A percentile compares a stretch with the other conserved stretches of the same genome.
These are phyloP conservation scores for Hyaloperonospora brassicae DNA, from an alignment of 352 stramenopile genomes.

Conservation along the genomic window DNA sequence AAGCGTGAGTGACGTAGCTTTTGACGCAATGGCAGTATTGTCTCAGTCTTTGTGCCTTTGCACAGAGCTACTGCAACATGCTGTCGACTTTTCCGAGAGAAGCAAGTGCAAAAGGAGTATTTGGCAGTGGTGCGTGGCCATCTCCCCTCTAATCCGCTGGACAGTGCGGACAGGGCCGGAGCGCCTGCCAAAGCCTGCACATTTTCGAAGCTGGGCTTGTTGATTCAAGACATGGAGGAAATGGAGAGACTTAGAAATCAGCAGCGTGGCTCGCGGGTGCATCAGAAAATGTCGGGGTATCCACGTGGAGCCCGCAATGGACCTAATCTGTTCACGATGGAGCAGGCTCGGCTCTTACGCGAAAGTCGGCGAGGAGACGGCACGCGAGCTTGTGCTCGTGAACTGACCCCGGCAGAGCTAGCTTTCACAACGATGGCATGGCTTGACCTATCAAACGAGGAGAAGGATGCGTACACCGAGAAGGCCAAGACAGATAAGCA, in stretches of 20 bases:
- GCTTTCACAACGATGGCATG: constrained; percentile 33
- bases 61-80: constrained; percentile 56
- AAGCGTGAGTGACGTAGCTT: constrained; percentile 35
- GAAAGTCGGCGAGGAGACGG: constrained; percentile 15
- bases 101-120: constrained; percentile 81
- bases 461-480: constrained; percentile 41
- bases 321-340: constrained; percentile 62
- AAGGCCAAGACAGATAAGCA: constrained; percentile 38
- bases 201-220: constrained; percentile 52
- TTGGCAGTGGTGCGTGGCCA: constrained; percentile 72
- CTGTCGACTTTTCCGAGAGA: constrained; percentile 68
- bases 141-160: constrained; percentile 45
- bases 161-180: constrained; percentile 14
- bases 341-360: constrained; percentile 37
- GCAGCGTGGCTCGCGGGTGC: constrained; percentile 38
- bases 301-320: constrained; percentile 48
- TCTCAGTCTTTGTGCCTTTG: constrained; percentile 1
- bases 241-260: constrained; percentile 47
- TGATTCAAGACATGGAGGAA: constrained; percentile 69
- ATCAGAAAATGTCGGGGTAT: constrained; percentile 46
- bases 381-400: constrained; percentile 8
- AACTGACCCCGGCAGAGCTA: constrained; percentile 25
- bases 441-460: constrained; percentile 37
- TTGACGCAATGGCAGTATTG: too few relatives aligned
- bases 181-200: constrained; percentile 33